These are phyloP conservation scores for Ceratocystis smalleyi DNA, from an alignment of 2,329 filamentous ascomycete species.

Conservation along the genomic window DNA sequence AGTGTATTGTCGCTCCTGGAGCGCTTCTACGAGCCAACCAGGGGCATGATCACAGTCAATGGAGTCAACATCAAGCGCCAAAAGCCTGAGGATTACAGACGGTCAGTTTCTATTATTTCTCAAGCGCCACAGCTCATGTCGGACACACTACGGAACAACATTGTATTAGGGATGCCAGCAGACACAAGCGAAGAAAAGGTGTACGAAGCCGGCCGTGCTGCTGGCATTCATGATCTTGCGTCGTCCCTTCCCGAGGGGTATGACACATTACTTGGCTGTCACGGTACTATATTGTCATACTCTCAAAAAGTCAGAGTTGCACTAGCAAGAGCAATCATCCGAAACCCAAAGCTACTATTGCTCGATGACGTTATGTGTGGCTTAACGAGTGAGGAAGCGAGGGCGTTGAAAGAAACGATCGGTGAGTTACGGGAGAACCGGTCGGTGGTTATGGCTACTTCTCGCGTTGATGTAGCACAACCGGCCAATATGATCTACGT, in stretches of 20 bases:
- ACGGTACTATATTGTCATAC: conserved; percentile 47
- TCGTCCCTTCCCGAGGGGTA: conserved; percentile 43
- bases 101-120: conserved; percentile 39
- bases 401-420: conserved; percentile 33
- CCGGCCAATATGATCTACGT: conserved; percentile 32
- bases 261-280: conserved; percentile 45
- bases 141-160: conserved; percentile 52
- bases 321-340: conserved; percentile 48
- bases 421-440: conserved; percentile 18
- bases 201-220: conserved; percentile 28
- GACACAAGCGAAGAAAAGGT: conserved; percentile 1
- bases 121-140: conserved; percentile 32
- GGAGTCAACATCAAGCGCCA: conserved; percentile 31
- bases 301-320: conserved; percentile 51
- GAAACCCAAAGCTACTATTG: conserved; percentile 45
- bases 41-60: conserved; percentile 33
- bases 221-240: conserved; percentile 65
- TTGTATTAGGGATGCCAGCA: conserved; percentile 31
- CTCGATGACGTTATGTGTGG: conserved; percentile 55
- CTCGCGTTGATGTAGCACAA: conserved; percentile 29
- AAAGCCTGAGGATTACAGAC: conserved; percentile 31
- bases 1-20: conserved; percentile 23
- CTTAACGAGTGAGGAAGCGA: conserved; percentile 43
- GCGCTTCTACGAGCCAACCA: conserved; percentile 18
- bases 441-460: conserved; percentile 30